A percentile compares a stretch with the other conserved stretches of the same genome.
These are phyloP conservation scores for Tulasnella sp. DNA, from an alignment of 768 basidiomycete genomes.

Conservation along the genomic window DNA sequence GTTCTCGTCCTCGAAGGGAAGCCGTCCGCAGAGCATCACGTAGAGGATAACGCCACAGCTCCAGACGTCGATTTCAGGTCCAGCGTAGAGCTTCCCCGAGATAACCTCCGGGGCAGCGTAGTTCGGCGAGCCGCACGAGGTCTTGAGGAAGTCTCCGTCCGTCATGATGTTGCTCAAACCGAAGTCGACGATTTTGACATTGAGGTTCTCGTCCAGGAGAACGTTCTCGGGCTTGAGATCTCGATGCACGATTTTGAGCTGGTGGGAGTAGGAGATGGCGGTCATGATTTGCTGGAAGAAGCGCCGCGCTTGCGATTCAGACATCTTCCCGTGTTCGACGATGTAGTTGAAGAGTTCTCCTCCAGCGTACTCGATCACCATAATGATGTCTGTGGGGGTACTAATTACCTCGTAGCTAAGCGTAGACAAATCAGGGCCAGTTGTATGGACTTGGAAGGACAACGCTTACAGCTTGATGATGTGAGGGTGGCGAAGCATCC, in stretches of 20 bases:
- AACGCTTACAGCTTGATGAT: constrained; percentile 89
- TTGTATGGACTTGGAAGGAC: constrained; percentile 31
- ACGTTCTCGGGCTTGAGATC: constrained; percentile 98
- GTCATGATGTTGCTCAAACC: constrained; percentile 34
- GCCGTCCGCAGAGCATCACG: constrained; percentile 89
- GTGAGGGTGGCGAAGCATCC: constrained; percentile 85
- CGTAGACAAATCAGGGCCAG: constrained; percentile 36
- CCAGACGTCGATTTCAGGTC: constrained; percentile 99
- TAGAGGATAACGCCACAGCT: constrained; percentile 97
- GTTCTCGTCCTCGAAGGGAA: constrained; percentile 97
- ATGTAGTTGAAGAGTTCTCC: constrained; percentile 99
- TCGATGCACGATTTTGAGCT: constrained; percentile 93
- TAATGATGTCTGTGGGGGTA: constrained; percentile 91
- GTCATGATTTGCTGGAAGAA: constrained; percentile 99
- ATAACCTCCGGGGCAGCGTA: constrained; percentile 99
- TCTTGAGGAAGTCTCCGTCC: constrained; percentile 94
- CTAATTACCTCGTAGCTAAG: constrained; percentile 56
- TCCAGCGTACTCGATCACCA: constrained; percentile 92
- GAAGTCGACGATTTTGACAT: constrained; percentile 97
- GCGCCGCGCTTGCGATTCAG: constrained; percentile 71
- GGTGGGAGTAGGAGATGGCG: constrained; percentile 94
- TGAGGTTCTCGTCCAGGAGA: constrained; percentile 35
- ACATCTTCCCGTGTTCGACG: constrained; percentile 85
- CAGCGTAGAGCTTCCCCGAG: constrained; percentile 86
- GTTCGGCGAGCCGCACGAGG: constrained; percentile 96